Evolutionary conservation across 495 filamentous ascomycete genomes (phyloP).

Genomic region (Xanthoparmelia taractica): DNA sequence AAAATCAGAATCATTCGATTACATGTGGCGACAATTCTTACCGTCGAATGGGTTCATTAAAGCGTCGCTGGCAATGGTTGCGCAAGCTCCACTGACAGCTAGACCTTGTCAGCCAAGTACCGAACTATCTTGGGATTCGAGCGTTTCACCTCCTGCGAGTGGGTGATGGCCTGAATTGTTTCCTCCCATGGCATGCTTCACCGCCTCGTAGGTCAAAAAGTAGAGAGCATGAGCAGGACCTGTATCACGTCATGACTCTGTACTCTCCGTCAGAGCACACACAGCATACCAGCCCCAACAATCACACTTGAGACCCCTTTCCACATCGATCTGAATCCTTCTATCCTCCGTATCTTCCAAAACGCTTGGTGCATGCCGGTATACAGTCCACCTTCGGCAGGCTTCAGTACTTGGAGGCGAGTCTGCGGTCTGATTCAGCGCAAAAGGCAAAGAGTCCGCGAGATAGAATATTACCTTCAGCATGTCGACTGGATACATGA

Average conservation of each 20-base stretch:
- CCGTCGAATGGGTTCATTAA: constrained; percentile 99
- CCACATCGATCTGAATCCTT: constrained; percentile 89
- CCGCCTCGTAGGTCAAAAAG: constrained; percentile 94
- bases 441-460: constrained; percentile 3
- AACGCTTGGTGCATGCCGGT: constrained; percentile 87
- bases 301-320: constrained; percentile 94
- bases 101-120: constrained; percentile 19
- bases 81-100: constrained; percentile 88
- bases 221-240: constrained; percentile 96
- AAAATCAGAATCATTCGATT: constrained; percentile 19
- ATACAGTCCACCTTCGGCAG: constrained; percentile 76
- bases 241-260: constrained; percentile 37
- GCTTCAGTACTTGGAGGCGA: constrained; percentile 93
- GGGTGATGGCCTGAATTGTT: constrained; percentile 90
- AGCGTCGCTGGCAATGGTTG: constrained; percentile 93
- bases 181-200: constrained; percentile 92
- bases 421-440: constrained; percentile 53
- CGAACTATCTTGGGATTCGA: neutral
- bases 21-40: constrained; percentile 36
- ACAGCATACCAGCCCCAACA: constrained; percentile 74
- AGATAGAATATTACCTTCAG: constrained; percentile 68
- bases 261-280: constrained; percentile 7
- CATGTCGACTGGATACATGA: constrained; percentile 97
- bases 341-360: constrained; percentile 78
- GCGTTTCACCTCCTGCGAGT: constrained; percentile 68